Evolutionary conservation across 2,329 filamentous ascomycete species (phyloP), one percentile per base, ranked within the genome.

Genomic region (Simplicillium sp.): DNA sequence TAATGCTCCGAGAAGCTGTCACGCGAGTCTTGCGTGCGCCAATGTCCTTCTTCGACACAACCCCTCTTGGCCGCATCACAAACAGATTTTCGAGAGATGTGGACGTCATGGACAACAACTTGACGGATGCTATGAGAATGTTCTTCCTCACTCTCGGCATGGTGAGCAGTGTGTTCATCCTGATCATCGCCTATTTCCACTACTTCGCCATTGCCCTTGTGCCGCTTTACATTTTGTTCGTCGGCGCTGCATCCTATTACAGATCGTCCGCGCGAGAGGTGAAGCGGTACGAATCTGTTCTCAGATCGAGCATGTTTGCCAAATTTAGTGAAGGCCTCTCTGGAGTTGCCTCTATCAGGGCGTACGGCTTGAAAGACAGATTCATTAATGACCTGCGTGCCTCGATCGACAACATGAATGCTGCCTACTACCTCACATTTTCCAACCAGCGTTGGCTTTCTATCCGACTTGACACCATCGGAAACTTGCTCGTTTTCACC

Each of bases 31-130:
- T 82, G n/a, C 70, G 78, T 18, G 78, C 78, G 3, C 78, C 78
- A n/a, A 81, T 82, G 87, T 84, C 85, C 4, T 97, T 97, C 66
- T 97, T 97, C 64, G 92, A 98, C 54, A 97, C 92, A 0, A 97
- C 92, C 1, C 92, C 92, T 0, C 73, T 97, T 1, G 92, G 92
- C 15, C 83, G 90, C 31, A 96, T 97, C 58, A 95, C 88, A 16
- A 97, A 97, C 59, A 85, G 92, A 13, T 97, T 97, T 64, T 94
- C 87, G 28, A 84, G 90, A 50, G 92, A 98, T 54, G 85, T 97
- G 33, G 87, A 96, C 54, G 87, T 92, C 42, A 94, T 97, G 87
- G 92, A 97, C 64, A 95, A 95, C 59, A 87, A 81, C 43, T 66
- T 96, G 34, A 84, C 84, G 0, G 90, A 96, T 53, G 83, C 87